Conservation (phyloP, 768 basidiomycete species). For the Austroboletus eburneus region DNA sequence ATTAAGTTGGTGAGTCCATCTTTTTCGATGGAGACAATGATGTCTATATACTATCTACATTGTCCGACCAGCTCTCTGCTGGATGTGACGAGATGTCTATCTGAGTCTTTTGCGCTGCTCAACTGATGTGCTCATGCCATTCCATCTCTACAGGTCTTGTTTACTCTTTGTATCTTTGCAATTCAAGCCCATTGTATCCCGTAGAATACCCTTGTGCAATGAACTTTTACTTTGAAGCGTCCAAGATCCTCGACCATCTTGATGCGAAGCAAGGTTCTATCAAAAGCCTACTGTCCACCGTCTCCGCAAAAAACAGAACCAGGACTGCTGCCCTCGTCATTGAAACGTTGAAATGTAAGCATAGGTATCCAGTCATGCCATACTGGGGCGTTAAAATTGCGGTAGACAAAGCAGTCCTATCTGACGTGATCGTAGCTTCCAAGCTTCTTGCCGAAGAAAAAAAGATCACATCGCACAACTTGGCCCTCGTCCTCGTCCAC, state of each 20-base stretch:
- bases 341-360: conserved; percentile 91
- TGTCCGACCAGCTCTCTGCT: conserved; percentile 63
- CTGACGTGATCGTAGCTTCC: conserved; percentile 61
- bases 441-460: conserved; percentile 72
- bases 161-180: conserved; percentile 20
- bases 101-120: conserved; percentile 22
- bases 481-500: conserved; percentile 85
- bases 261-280: conserved; percentile 91
- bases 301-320: conserved; percentile 72
- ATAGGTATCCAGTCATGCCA: background rate
- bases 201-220: conserved; percentile 43
- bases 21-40: conserved; percentile 38
- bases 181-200: conserved; percentile 22
- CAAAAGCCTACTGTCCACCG: conserved; percentile 71
- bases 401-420: conserved; percentile 74
- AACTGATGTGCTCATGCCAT: conserved; percentile 27
- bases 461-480: conserved; percentile 66
- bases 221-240: conserved; percentile 96
- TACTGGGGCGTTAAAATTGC: conserved; percentile 5
- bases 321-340: conserved; percentile 85
- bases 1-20: conserved; percentile 19
- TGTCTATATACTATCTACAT: conserved; percentile 87
- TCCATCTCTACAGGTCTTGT: conserved; percentile 15
- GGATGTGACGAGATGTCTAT: conserved; percentile 45
- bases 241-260: conserved; percentile 76